Evolutionary conservation across 768 basidiomycete genomes (phyloP), one percentile per base, ranked within the genome.

Genomic region (Boletus rufocinnamomeus): DNA sequence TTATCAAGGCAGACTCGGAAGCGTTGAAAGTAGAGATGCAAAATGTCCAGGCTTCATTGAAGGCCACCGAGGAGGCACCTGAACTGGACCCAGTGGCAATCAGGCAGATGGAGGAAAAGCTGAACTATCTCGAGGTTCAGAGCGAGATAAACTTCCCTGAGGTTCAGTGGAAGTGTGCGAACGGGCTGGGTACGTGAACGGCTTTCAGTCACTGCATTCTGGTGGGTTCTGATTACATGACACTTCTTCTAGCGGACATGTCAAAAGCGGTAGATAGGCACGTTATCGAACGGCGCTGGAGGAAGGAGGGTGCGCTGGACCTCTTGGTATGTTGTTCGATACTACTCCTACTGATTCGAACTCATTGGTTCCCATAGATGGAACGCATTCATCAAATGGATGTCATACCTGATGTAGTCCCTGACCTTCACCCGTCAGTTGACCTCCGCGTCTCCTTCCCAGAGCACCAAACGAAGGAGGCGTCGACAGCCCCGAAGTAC

Each of bases 381-480:
- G 91, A 97, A 69, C 89, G 95, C 68, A 68, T 98, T 46, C 81
- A 93, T 64, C 91, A 95, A 75, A 93, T 97, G 93, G 76, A 87
- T 50, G 87, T 98, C 57, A 79, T 97, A 2, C 95, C 96, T 0
- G 96, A 99, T 68, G 76, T 95, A 13, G 71, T 98, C 19, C 84
- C 91, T 1, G 76, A 76, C 38, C 69, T 96, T 9, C 83, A 81
- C 51, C 93, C 93, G 0, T 82, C 84, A 19, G 66, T 93, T 38
- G 92, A 96, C 67, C 75, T 98, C 14, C 85, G 83, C 27, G 73
- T 95, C 51, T 80, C 81, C 23, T 84, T 82, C 63, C 81, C 76
- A n/a, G 74, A 73, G 52, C 59, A 69, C 3, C 46, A 52, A 63
- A 23, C 64, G 63, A 43, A 69, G 35, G 45, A 3, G 6, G 56